A percentile compares a stretch with the other conserved stretches of the same genome.
These are phyloP conservation scores for Prunus davidiana DNA, from an alignment of 306 rosid species.

Conservation along the genomic window DNA sequence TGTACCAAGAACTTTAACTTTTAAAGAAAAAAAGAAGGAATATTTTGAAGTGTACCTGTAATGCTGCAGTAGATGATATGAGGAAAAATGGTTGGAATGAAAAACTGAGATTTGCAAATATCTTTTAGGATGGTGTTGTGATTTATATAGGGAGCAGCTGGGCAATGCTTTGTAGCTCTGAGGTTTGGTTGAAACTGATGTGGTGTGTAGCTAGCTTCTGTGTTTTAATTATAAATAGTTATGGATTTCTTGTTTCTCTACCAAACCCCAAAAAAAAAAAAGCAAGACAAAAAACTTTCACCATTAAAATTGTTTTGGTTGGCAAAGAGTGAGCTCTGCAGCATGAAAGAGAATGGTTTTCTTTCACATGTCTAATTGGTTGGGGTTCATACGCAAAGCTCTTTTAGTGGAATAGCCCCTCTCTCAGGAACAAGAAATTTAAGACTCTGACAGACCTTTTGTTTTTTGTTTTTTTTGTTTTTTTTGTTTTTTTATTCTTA, in stretches of 20 bases:
- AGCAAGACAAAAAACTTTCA: too few species aligned
- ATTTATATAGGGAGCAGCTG: slow-evolving; percentile 35
- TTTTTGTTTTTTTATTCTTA: background rate
- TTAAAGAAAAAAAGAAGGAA: background rate
- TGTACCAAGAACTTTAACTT: background rate
- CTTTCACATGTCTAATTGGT: background rate
- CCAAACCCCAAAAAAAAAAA: background rate
- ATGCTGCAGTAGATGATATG: background rate
- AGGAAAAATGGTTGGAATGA: background rate
- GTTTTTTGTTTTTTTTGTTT: background rate
- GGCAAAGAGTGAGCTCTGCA: background rate
- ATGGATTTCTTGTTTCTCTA: background rate
- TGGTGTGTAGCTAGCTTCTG: background rate
- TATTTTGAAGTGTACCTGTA: background rate
- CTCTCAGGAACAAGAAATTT: background rate
- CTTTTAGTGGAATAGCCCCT: slow-evolving; percentile 5
- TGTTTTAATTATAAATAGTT: background rate
- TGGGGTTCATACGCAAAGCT: background rate
- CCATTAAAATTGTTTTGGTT: background rate
- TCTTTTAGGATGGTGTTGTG: slow-evolving; percentile 5
- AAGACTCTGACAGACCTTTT: background rate
- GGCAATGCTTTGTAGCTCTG: background rate
- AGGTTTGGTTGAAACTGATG: background rate
- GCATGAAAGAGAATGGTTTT: slow-evolving; percentile 27
- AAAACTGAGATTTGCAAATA: background rate